Evolutionary conservation across 805 yeast species (phyloP).

Genomic region (Hanseniaspora hatyaiensis): DNA sequence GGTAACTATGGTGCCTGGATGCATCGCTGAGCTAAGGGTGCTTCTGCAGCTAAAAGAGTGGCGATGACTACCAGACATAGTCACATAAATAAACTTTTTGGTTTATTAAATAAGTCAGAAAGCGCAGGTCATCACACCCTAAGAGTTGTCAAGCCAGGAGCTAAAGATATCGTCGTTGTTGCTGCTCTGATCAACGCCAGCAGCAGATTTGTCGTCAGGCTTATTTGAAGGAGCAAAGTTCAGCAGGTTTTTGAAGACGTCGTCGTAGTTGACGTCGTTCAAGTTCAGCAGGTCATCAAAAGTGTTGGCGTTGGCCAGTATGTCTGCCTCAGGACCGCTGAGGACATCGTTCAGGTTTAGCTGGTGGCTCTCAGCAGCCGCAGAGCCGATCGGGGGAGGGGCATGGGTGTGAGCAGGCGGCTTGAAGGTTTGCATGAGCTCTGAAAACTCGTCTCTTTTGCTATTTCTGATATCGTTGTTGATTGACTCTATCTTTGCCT

Average conservation of each 20-base stretch:
- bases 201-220: background rate
- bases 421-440: background rate
- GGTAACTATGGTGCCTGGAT: no score
- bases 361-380: no score
- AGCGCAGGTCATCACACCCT: no score
- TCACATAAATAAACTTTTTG: no score
- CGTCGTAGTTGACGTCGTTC: background rate
- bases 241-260: background rate
- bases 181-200: no score
- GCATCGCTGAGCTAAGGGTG: no score
- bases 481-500: background rate
- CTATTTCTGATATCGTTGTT: no score
- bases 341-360: background rate
- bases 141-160: background rate
- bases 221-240: background rate
- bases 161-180: background rate
- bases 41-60: no score
- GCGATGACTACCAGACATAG: no score
- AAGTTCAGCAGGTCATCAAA: background rate
- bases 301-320: background rate
- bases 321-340: no score
- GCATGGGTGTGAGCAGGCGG: background rate
- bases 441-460: background rate
- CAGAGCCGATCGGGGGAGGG: no score
- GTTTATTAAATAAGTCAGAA: no score